Evolutionary conservation across 495 filamentous ascomycete species (phyloP), one percentile per base, ranked within the genome.

Genomic region (Rhizodiscina lignyota): DNA sequence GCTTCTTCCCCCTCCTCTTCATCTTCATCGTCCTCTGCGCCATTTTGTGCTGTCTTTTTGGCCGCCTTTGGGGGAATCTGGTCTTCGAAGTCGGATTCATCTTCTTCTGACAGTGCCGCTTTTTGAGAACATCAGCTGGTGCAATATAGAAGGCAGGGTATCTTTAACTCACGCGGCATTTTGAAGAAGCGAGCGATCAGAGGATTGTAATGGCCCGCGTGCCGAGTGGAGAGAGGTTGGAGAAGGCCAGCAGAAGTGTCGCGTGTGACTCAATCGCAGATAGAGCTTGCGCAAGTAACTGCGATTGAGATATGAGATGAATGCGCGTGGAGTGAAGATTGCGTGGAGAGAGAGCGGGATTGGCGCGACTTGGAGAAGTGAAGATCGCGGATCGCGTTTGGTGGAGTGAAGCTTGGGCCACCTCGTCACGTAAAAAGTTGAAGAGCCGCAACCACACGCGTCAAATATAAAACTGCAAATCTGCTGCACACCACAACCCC

Each of bases 1-100:
- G 52, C 52, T 31, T 50, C 62, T 15, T 60, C 56, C 13, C 57
- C 62, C 1, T 56, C 59, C 0, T 60, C 61, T 1, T 58, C 60
- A 0, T 60, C 59, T 0, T 60, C 56, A 4, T 55, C 59, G 1
- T 58, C 44, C 29, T 51, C 56, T 1, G 53, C 51, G 4, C 50
- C 46, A 1, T 45, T 48, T 4, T 58, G 56, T 0, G 48, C 55
- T 4, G 54, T 44, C 1, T 56, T 58, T 5, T 56, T 47, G 5
- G 52, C 49, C n/a, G 45, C 35, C 8, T 34, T 26, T 31, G 19
- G 38, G 42, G 20, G 46, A 13, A 58, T 53, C 1, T 52, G 45
- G 13, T 54, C 52, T 11, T 57, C 52, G 19, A 53, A 59, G 18
- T 38, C 38, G 16, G 24, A 35, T 1, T 58, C 54, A 4, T 41